Conservation (phyloP, 139 green algal species). For the Chlorella sp. region DNA sequence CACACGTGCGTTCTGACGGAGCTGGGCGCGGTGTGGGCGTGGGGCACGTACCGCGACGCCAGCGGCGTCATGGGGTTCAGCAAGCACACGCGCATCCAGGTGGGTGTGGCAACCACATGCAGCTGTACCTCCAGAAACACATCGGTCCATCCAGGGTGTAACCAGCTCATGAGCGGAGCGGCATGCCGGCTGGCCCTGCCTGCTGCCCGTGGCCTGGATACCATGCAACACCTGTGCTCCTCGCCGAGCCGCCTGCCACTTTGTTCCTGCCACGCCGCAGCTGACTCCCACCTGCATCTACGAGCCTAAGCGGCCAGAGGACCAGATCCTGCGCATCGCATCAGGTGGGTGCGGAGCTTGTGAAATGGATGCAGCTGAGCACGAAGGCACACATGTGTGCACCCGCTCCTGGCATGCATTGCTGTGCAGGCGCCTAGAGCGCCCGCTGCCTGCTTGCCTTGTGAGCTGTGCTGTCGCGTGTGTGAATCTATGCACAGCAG, state of each 20-base stretch:
- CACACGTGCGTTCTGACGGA: conserved; percentile 81
- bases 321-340: conserved; percentile 64
- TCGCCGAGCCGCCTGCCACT: too few relatives aligned
- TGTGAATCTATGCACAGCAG: too few relatives aligned
- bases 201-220: too few relatives aligned
- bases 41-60: conserved; percentile 85
- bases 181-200: neutral
- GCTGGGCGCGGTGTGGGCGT: conserved; percentile 82
- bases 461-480: too few relatives aligned
- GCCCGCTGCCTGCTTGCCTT: too few relatives aligned
- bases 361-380: too few relatives aligned
- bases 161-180: too few relatives aligned
- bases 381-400: neutral
- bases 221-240: too few relatives aligned
- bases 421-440: too few relatives aligned
- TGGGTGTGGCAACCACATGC: neutral
- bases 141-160: too few relatives aligned
- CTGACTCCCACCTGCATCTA: conserved; percentile 56
- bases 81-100: conserved; percentile 42
- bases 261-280: neutral
- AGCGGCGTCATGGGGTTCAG: conserved; percentile 81
- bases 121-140: too few relatives aligned
- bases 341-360: conserved; percentile 53
- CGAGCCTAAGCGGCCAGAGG: conserved; percentile 39
- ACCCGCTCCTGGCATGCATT: too few relatives aligned